These are phyloP conservation scores for Cyberlindnera mycetangii DNA, from an alignment of 805 yeast genomes.

Conservation along the genomic window DNA sequence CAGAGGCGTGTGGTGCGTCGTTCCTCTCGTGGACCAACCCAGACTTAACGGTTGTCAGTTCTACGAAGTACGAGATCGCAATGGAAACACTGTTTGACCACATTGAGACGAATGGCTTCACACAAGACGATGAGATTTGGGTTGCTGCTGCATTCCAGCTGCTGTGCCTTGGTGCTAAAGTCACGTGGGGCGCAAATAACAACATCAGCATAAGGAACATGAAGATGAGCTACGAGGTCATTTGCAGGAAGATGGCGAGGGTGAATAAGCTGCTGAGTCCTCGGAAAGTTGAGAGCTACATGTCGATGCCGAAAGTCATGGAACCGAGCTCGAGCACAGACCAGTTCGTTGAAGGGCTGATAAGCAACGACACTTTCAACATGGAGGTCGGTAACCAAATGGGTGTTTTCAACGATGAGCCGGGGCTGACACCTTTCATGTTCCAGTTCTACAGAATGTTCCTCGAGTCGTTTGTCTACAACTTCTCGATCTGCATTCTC, in stretches of 20 bases:
- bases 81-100: slow-evolving; percentile 19
- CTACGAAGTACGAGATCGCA: slow-evolving; percentile 27
- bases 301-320: background rate
- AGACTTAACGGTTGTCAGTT: slow-evolving; percentile 25
- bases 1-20: slow-evolving; percentile 41
- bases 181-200: slow-evolving; percentile 24
- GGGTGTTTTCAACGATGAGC: background rate
- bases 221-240: slow-evolving; percentile 35
- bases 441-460: slow-evolving; percentile 33
- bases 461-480: slow-evolving; percentile 43
- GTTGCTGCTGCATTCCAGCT: slow-evolving; percentile 38
- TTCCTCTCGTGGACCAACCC: slow-evolving; percentile 34
- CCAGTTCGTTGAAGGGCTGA: slow-evolving; percentile 1
- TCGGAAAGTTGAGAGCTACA: background rate
- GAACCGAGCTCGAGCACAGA: slow-evolving; percentile 1
- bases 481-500: slow-evolving; percentile 38
- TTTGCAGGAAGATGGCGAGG: slow-evolving; percentile 27
- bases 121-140: slow-evolving; percentile 33
- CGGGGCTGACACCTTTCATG: background rate
- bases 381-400: slow-evolving; percentile 18
- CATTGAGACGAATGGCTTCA: slow-evolving; percentile 1
- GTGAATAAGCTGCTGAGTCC: background rate
- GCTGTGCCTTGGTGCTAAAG: slow-evolving; percentile 38
- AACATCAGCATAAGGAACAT: slow-evolving; percentile 26
- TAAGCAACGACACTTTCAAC: slow-evolving; percentile 25